Evolutionary conservation across 1,284 basidiomycete species (phyloP).

Genomic region (Malassezia restricta): DNA sequence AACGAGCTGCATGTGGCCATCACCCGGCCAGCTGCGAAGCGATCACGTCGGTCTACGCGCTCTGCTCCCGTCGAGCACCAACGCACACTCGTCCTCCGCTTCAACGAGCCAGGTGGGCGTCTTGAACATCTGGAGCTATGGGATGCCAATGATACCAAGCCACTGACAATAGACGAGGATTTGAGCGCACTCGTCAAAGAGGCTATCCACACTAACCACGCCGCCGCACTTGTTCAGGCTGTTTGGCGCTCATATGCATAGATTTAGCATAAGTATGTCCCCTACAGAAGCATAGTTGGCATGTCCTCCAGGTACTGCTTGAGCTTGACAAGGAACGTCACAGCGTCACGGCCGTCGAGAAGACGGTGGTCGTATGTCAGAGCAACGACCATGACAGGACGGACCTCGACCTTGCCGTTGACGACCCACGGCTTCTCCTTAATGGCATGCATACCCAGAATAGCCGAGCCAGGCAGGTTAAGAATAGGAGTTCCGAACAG

Average conservation of each 20-base stretch:
- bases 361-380: constrained; percentile 92
- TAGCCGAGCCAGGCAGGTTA: constrained; percentile 88
- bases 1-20: constrained; percentile 3
- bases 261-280: constrained; percentile 19
- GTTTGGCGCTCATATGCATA: constrained; percentile 6
- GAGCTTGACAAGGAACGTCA: constrained; percentile 82
- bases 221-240: constrained; percentile 7
- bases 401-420: constrained; percentile 56
- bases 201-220: constrained; percentile 7
- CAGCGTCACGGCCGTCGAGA: constrained; percentile 88
- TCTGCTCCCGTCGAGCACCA: neutral
- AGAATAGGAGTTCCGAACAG: constrained; percentile 86
- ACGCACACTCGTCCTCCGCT: constrained; percentile 4
- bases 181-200: neutral
- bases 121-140: neutral
- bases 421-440: constrained; percentile 89
- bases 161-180: neutral
- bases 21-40: neutral
- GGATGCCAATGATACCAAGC: neutral
- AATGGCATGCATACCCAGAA: constrained; percentile 91
- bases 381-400: constrained; percentile 76
- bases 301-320: constrained; percentile 46
- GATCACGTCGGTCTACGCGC: neutral
- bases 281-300: constrained; percentile 38
- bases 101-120: constrained; percentile 10